phyloP scores from a whole-genome alignment of 2,329 filamentous ascomycete species.

The Stagonosporopsis tanaceti region DNA sequence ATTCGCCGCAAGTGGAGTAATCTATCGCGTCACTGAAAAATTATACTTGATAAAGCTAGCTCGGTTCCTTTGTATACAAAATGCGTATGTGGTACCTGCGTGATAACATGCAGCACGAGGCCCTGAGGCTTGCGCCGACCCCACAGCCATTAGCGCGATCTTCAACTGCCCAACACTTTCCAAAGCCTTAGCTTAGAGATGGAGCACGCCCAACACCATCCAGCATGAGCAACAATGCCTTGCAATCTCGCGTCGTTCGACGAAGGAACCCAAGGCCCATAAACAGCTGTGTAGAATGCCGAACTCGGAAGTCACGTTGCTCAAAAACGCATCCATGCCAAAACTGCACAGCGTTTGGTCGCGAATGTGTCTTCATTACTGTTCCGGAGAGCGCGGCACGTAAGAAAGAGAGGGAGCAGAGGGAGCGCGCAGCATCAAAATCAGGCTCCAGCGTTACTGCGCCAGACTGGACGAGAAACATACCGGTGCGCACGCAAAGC shows the following conservation, averaged over 20 bases:
- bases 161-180: conserved; percentile 25
- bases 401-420: conserved; percentile 47
- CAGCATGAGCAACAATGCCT: conserved; percentile 41
- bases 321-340: conserved; percentile 52
- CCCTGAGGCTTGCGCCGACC: conserved; percentile 11
- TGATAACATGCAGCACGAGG: conserved; percentile 7
- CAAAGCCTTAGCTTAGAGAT: conserved; percentile 44
- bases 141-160: conserved; percentile 21
- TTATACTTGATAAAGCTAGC: conserved; percentile 12
- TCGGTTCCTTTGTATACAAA: conserved; percentile 19
- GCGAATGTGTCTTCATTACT: conserved; percentile 51
- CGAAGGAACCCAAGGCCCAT: conserved; percentile 50
- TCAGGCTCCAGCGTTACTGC: conserved; percentile 38
- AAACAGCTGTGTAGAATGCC: conserved; percentile 51
- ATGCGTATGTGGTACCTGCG: conserved; percentile 32
- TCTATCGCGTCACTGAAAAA: conserved; percentile 6
- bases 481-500: conserved; percentile 45
- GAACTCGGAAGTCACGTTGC: conserved; percentile 49
- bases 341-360: conserved; percentile 50
- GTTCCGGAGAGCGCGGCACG: conserved; percentile 49
- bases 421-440: conserved; percentile 35
- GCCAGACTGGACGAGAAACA: conserved; percentile 48
- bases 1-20: conserved; percentile 13
- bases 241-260: conserved; percentile 50
- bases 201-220: conserved; percentile 46